Evolutionary conservation across 2,329 filamentous ascomycete genomes (phyloP).

Genomic region (Endoconidiophora polonica): DNA sequence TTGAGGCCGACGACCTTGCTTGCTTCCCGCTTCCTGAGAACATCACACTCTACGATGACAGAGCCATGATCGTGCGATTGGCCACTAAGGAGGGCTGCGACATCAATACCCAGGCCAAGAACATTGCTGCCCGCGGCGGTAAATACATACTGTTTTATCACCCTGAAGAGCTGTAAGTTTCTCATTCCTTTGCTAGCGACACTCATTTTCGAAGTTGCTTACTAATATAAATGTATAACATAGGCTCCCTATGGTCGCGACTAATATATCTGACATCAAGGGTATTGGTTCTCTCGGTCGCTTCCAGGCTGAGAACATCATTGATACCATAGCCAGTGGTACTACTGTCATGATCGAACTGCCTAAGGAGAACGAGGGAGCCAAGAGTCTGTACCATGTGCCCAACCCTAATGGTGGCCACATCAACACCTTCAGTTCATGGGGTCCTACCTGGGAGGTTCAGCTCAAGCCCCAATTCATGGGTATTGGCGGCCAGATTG

Average conservation of each 20-base stretch:
- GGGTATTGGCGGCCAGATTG: constrained; percentile 15
- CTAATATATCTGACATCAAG: not conserved
- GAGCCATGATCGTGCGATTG: not conserved
- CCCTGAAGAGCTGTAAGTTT: not conserved
- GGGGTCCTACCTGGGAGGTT: constrained; percentile 15
- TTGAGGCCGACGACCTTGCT: not conserved
- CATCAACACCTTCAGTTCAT: constrained; percentile 15
- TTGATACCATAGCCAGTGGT: not conserved
- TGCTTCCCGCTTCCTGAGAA: not conserved
- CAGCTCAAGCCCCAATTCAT: constrained; percentile 14
- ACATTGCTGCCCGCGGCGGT: not conserved
- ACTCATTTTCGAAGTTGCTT: too few relatives aligned
- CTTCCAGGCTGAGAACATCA: constrained; percentile 2
- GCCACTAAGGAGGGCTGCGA: not conserved
- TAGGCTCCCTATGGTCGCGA: not conserved
- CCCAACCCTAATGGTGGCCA: constrained; percentile 27
- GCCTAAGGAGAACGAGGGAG: constrained; percentile 14
- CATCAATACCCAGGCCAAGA: not conserved
- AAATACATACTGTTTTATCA: not conserved
- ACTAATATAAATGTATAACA: too few relatives aligned
- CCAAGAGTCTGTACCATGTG: constrained; percentile 18
- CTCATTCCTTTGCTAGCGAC: too few relatives aligned
- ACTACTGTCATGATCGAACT: not conserved
- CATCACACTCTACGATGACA: not conserved
- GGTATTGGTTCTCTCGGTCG: constrained; percentile 9